Base-by-base conservation (phyloP, 129 eudicot species). In the Helianthus tuberosus region DNA sequence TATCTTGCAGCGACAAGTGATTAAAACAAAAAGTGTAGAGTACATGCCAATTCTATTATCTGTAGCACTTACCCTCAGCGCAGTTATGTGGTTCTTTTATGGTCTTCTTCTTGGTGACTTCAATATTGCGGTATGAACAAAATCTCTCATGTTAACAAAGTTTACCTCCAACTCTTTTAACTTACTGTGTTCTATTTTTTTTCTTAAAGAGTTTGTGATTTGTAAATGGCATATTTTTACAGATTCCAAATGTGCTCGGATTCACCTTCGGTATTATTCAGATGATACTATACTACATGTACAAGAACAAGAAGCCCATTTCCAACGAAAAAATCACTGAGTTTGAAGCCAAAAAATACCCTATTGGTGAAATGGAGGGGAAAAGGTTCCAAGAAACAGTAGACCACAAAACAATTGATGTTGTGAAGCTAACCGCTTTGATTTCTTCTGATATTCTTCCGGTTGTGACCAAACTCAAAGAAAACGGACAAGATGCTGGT, bases 201-300 rank as follows among this genome's bases (percentile, higher is more conserved):
- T 1, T n/a, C n/a, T 9, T 43, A 1, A 5, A 43, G 2, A 2
- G 47, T 43, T 43, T 43, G 1, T 43, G 47, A 43, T 25, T 57
- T 55, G 36, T 59, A 5, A 27, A 27, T 59, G 5, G 41, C 11
- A 15, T 10, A 3, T 32, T 3, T 32, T 32, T 32, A 1, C 4
- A 86, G 90, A 77, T 86, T 60, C 90, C 90, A 8, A 86, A 86
- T 47, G 80, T 86, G 12, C 63, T 86, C 49, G 90, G 90, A 2
- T 86, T 86, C 17, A 27, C 5, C 41, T 29, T 59, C 7, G 41
- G 65, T 27, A 12, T 59, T 11, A 59, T 59, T 59, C 65, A 59
- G 27, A 27, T 59, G 16, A 59, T 59, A 27, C 41, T 59, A 62
- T 86, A 83, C 73, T 63, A 65, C 13, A 71, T 68, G 11, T 83